Evolutionary conservation across 2,329 filamentous ascomycete genomes (phyloP), one percentile per base, ranked within the genome.

Genomic region (Ascochyta rabiei): DNA sequence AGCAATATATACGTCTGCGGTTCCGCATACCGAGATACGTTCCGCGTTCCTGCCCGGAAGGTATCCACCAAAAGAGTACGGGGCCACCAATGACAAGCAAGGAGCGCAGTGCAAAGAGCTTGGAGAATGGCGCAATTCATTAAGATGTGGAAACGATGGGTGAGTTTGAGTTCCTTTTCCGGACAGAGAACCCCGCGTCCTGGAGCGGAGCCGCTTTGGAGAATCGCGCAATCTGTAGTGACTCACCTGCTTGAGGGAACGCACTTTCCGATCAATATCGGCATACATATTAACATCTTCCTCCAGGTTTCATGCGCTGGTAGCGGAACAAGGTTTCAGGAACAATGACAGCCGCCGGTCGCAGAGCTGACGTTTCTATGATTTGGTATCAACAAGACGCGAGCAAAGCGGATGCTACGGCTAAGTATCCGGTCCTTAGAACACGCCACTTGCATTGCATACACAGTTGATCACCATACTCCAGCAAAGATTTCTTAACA

Each of bases 1-100:
- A 16, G 19, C 39, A 46, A 43, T 58, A 51, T 54, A 51, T 58
- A 53, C 19, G 33, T n/a, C 46, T 54, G 55, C 55, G 55, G 55
- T 51, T 54, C 55, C 50, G 46, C 55, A 44, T 58, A n/a, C 35
- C 46, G 41, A 45, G n/a, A 43, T 43, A 24, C 37, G 34, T 50
- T 41, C 44, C 23, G 26, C 38, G 44, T 38, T 30, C 48, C 48
- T 47, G 37, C 24, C 13, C 12, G n/a, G 16, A 19, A n/a, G 43
- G 48, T 52, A 48, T 26, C 53, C 50, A 54, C 41, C 12, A 19
- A 4, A 45, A 12, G 24, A 33, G 7, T 18, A 33, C 13, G 13
- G 16, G n/a, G 4, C 45, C 50, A 51, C 45, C 50, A 51, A 48
- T 50, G 21, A 21, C 13, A 30, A 13, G 28, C 15, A 8, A 6